A percentile compares a stretch with the other conserved stretches of the same genome.
These are phyloP conservation scores for Fusarium miscanthi DNA, from an alignment of 2,329 filamentous ascomycete species.

Conservation along the genomic window DNA sequence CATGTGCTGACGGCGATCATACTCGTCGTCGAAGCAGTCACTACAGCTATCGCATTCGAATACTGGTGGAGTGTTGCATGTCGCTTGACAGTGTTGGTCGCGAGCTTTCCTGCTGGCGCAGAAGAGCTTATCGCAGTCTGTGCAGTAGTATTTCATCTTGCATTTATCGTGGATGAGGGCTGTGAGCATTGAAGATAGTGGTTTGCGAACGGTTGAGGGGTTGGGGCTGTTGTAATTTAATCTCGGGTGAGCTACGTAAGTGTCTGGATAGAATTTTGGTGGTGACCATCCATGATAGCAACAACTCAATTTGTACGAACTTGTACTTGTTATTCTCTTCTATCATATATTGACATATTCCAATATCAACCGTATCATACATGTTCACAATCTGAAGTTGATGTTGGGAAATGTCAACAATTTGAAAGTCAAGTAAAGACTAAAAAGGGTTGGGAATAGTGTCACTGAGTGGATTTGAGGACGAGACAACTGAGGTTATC, in stretches of 20 bases:
- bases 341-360: not conserved
- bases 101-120: not conserved
- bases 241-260: not conserved
- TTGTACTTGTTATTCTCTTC: fast-evolving
- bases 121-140: not conserved
- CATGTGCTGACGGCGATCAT: not conserved
- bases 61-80: not conserved
- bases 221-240: not conserved
- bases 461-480: not conserved
- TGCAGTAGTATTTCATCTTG: not conserved
- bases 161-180: too few species aligned
- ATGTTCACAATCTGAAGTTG: fast-evolving
- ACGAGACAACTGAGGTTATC: not conserved
- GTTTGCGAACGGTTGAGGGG: not conserved
- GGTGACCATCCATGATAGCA: not conserved
- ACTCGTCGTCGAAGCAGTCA: not conserved
- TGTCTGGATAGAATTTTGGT: not conserved
- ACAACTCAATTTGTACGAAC: not conserved
- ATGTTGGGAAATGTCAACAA: too few species aligned
- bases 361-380: fast-evolving
- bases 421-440: not conserved
- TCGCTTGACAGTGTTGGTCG: not conserved
- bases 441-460: not conserved
- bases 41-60: not conserved
- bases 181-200: not conserved